Conservation (phyloP, 164 flowering plant species). For the Liriodendron chinense region DNA sequence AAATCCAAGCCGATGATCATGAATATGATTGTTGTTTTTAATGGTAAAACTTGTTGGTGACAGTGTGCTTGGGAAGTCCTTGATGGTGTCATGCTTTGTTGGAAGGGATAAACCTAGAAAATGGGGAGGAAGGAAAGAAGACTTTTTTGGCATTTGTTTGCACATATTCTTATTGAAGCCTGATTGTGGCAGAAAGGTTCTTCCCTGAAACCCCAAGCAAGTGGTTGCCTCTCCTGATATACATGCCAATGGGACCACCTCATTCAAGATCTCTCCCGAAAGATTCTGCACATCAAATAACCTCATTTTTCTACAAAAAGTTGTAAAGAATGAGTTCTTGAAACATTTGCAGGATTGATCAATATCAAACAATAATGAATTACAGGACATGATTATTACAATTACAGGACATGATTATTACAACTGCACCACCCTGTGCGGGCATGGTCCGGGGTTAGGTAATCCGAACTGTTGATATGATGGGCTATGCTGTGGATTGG, state of each 20-base stretch:
- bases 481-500: too few species aligned
- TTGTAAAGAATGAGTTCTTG: neutral
- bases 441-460: too few species aligned
- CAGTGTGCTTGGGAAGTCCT: slow-evolving; percentile 7
- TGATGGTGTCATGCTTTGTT: slow-evolving; percentile 10
- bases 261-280: slow-evolving; percentile 18
- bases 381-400: too few species aligned
- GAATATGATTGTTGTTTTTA: slow-evolving; percentile 12
- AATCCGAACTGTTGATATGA: too few species aligned
- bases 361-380: neutral
- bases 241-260: slow-evolving; percentile 13
- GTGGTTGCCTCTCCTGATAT: slow-evolving; percentile 11
- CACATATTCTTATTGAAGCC: slow-evolving; percentile 10
- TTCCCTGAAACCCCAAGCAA: slow-evolving; percentile 12
- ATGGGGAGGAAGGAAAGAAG: slow-evolving; percentile 9
- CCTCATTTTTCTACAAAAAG: neutral
- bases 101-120: slow-evolving; percentile 27
- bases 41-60: slow-evolving; percentile 8
- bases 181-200: neutral
- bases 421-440: too few species aligned
- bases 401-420: too few species aligned
- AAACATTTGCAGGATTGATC: neutral
- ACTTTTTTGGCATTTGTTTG: slow-evolving; percentile 8
- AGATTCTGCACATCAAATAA: slow-evolving; percentile 22
- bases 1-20: neutral